These are phyloP conservation scores for Ustilago nuda DNA, from an alignment of 1,284 basidiomycete genomes.

Conservation along the genomic window DNA sequence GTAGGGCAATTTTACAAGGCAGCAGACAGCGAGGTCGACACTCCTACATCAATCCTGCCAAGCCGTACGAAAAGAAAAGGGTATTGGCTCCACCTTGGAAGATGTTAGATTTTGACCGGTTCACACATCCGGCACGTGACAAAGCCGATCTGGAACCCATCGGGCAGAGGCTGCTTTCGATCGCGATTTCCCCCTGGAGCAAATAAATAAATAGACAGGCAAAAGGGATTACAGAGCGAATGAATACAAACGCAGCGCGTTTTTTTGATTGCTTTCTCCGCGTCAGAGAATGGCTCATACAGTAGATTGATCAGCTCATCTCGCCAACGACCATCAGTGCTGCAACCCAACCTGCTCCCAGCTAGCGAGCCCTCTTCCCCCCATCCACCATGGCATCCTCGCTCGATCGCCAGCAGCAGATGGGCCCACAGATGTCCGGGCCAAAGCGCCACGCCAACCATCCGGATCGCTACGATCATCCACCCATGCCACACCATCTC, in stretches of 20 bases:
- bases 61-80: constrained; percentile 14
- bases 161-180: background rate
- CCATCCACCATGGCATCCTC: constrained; percentile 42
- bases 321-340: too few relatives aligned
- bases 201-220: constrained; percentile 12
- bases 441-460: constrained; percentile 43
- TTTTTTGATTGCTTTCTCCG: constrained; percentile 2
- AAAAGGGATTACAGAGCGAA: constrained; percentile 1
- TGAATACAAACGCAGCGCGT: constrained; percentile 12
- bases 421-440: constrained; percentile 34
- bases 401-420: constrained; percentile 47
- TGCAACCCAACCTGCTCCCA: background rate
- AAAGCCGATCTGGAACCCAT: background rate
- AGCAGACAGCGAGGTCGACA: constrained; percentile 13
- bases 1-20: background rate
- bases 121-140: background rate
- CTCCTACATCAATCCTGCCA: background rate
- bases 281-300: background rate
- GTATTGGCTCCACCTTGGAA: background rate
- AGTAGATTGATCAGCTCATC: too few relatives aligned
- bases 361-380: constrained; percentile 6
- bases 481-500: constrained; percentile 50
- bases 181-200: constrained; percentile 9
- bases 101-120: constrained; percentile 21
- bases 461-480: constrained; percentile 48